Conservation (phyloP, 2,329 filamentous ascomycete species). For the Ceratocystis cubensis region DNA sequence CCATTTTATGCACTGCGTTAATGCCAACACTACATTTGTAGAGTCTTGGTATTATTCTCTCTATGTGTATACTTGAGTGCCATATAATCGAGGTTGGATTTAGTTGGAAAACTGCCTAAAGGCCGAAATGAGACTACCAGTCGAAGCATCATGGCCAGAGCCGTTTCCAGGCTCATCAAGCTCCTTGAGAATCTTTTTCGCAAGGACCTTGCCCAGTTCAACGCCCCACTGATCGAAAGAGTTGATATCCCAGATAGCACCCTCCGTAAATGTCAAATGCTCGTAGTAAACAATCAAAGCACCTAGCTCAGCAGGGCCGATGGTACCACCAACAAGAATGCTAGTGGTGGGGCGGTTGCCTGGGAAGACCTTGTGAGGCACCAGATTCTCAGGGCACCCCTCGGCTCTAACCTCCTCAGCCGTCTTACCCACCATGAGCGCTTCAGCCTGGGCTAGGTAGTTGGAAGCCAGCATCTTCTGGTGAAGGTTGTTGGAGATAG, state of each 20-base stretch:
- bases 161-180: conserved; percentile 65
- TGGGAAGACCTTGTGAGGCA: conserved; percentile 98
- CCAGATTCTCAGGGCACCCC: conserved; percentile 58
- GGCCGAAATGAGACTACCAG: conserved; percentile 74
- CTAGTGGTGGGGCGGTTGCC: conserved; percentile 95
- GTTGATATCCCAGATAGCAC: conserved; percentile 98
- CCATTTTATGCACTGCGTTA: no score
- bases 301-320: conserved; percentile 85
- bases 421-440: conserved; percentile 82
- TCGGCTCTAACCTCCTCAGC: conserved; percentile 67
- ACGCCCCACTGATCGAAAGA: conserved; percentile 99
- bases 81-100: conserved; percentile 21
- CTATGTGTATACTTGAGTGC: not conserved
- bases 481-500: conserved; percentile 80
- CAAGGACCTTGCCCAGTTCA: conserved; percentile 89
- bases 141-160: conserved; percentile 70
- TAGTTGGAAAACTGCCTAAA: conserved; percentile 66
- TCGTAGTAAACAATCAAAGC: conserved; percentile 98
- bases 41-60: not conserved
- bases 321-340: conserved; percentile 78
- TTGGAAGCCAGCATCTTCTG: conserved; percentile 93
- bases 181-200: conserved; percentile 81
- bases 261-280: conserved; percentile 95
- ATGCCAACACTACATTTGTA: no score
- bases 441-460: conserved; percentile 81